Evolutionary conservation across 176 grass and related monocot genomes (phyloP), one percentile per base, ranked within the genome.

Genomic region (Oryza punctata): DNA sequence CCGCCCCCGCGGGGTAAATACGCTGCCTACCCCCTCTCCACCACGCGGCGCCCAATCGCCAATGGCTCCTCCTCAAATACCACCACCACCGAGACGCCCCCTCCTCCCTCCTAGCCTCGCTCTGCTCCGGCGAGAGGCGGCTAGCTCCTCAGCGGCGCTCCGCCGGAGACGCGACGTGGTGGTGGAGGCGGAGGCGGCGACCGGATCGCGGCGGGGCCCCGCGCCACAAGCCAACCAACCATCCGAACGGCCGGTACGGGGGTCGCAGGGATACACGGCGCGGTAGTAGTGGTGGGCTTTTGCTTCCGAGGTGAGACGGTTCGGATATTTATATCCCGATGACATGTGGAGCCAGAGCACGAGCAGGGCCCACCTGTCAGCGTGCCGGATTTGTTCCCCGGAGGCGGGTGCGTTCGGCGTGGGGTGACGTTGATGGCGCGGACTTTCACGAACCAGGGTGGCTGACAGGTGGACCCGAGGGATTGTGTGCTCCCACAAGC

Each of bases 161-260:
- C 38, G 75, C 74, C 54, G 69, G 29, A 10, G 76, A 18, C 21
- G 38, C 65, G 21, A 16, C 3, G 73, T 11, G 14, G 73, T 11
- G 14, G 47, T 2, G 46, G 41, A 23, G 28, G 82, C 23, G 46
- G 41, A 23, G 28, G 82, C 23, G 77, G 71, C 47, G 64, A 40
- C 77, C 70, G 60, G 84, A 90, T 90, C 84, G 68, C 74, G 46
- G 52, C 68, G 67, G 15, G 80, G 63, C 40, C 71, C 82, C 63
- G 77, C 65, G 65, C 65, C 30, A 70, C 69, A 38, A 52, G 63
- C 45, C 30, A 69, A 15, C 7, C 70, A 76, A 65, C 49, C 74
- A 83, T 81, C 37, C 63, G 40, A 69, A n/a, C 87, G 63, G 61
- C 74, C 18, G 61, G 63, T 47, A 72, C 78, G 74, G 30, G 30